Conservation (phyloP, 495 filamentous ascomycete genomes). For the Sporormia fimetaria region DNA sequence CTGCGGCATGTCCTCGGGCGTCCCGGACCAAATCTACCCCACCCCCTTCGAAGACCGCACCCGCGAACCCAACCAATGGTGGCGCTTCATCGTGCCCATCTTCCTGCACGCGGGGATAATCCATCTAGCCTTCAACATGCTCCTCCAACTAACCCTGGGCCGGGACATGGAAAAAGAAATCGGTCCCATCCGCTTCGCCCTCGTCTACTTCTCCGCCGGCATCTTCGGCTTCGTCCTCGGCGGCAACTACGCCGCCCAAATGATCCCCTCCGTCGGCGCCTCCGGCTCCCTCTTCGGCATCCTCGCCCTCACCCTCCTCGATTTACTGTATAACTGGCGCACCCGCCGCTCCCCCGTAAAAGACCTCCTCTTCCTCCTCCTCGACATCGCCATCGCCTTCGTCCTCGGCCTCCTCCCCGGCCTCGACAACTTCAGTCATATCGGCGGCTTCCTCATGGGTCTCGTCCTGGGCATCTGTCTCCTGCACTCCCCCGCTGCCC, state of each 20-base stretch:
- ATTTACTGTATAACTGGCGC: constrained; percentile 84
- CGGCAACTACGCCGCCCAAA: constrained; percentile 76
- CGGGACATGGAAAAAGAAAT: constrained; percentile 83
- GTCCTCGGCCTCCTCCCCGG: constrained; percentile 85
- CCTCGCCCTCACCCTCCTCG: constrained; percentile 74
- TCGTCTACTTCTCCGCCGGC: constrained; percentile 81
- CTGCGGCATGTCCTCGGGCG: constrained; percentile 51
- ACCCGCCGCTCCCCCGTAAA: constrained; percentile 61
- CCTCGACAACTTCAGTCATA: constrained; percentile 93
- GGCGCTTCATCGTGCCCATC: constrained; percentile 86
- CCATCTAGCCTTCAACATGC: constrained; percentile 90
- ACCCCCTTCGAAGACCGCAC: constrained; percentile 35
- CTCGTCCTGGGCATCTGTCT: constrained; percentile 75
- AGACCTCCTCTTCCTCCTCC: constrained; percentile 70
- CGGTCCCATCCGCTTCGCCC: constrained; percentile 68
- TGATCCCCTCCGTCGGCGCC: constrained; percentile 72
- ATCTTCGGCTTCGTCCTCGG: constrained; percentile 96
- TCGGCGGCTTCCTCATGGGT: constrained; percentile 92
- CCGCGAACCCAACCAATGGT: constrained; percentile 82
- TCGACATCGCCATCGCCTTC: constrained; percentile 82
- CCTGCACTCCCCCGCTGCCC: constrained; percentile 70
- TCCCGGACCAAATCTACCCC: constrained; percentile 45
- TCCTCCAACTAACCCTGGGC: constrained; percentile 78
- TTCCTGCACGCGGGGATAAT: constrained; percentile 89
- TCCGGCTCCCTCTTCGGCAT: constrained; percentile 87